These are phyloP conservation scores for Hypoxylon rubiginosum DNA, from an alignment of 2,329 filamentous ascomycete genomes.

Conservation along the genomic window DNA sequence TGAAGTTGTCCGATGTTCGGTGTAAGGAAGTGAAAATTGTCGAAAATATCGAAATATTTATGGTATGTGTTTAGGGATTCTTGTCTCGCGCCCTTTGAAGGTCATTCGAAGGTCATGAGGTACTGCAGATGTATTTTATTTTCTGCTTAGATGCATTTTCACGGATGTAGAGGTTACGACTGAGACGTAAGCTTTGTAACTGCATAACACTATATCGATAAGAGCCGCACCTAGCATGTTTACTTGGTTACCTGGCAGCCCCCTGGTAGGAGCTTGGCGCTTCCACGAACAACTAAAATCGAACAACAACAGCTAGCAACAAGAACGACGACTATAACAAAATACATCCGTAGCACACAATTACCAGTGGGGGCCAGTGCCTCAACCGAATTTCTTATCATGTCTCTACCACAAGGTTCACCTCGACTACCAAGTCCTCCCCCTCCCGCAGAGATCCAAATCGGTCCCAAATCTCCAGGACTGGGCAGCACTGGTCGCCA, in stretches of 20 bases:
- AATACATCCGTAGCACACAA: slow-evolving; percentile 16
- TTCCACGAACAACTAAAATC: slow-evolving; percentile 17
- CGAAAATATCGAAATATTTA: background rate
- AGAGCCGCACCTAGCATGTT: background rate
- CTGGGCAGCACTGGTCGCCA: slow-evolving; percentile 61
- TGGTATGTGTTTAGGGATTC: background rate
- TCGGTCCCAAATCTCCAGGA: slow-evolving; percentile 80
- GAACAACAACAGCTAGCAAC: slow-evolving; percentile 31
- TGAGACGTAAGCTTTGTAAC: background rate
- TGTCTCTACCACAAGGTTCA: slow-evolving; percentile 79
- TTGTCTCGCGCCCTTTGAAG: slow-evolving; percentile 27
- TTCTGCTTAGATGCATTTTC: slow-evolving; percentile 22
- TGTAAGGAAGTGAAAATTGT: background rate
- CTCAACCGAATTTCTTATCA: slow-evolving; percentile 48
- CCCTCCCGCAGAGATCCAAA: slow-evolving; percentile 93
- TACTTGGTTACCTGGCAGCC: background rate
- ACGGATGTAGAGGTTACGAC: background rate
- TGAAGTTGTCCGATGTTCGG: background rate
- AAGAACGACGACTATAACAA: slow-evolving; percentile 9
- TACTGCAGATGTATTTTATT: background rate
- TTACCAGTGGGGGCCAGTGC: slow-evolving; percentile 29
- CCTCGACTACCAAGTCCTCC: slow-evolving; percentile 95
- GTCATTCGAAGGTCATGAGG: slow-evolving; percentile 24
- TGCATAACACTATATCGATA: background rate
- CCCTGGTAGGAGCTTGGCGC: slow-evolving; percentile 24